Percentiles rank a stretch among this genome's conserved stretches.
phyloP scores from a whole-genome alignment of 441 rosid species.

The Rhodomyrtus psidioides region DNA sequence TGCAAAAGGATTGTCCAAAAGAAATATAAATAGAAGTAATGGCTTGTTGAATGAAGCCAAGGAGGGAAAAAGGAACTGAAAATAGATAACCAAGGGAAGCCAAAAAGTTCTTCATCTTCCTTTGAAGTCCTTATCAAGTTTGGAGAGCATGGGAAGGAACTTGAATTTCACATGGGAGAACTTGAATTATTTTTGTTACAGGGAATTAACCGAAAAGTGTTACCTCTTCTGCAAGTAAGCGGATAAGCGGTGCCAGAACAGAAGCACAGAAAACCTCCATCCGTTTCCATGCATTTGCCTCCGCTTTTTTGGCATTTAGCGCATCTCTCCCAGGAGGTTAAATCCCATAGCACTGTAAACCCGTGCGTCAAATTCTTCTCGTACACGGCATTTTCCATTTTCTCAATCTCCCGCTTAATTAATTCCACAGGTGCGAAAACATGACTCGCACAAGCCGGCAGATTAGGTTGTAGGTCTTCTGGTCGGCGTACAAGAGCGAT shows the following conservation, averaged over 20 bases:
- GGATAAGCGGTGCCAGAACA: constrained; percentile 22
- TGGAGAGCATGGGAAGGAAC: not conserved
- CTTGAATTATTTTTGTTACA: not conserved
- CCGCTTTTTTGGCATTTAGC: constrained; percentile 34
- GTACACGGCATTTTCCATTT: not conserved
- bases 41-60: not conserved
- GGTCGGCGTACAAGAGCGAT: not conserved
- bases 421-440: not conserved
- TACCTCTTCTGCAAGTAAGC: constrained; percentile 35
- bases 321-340: constrained; percentile 21
- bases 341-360: constrained; percentile 37
- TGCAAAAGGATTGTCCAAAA: not conserved
- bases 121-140: not conserved
- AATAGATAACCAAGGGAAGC: not conserved
- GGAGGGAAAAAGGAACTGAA: not conserved
- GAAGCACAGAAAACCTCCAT: constrained; percentile 24
- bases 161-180: not conserved
- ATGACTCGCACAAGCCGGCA: not conserved
- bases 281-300: constrained; percentile 33
- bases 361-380: constrained; percentile 28
- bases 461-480: not conserved
- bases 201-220: not conserved
- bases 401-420: rapidly evolving
- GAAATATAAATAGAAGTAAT: not conserved
- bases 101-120: not conserved